Evolutionary conservation across 2,329 filamentous ascomycete species (phyloP).

Genomic region (Epichloe gansuensis): DNA sequence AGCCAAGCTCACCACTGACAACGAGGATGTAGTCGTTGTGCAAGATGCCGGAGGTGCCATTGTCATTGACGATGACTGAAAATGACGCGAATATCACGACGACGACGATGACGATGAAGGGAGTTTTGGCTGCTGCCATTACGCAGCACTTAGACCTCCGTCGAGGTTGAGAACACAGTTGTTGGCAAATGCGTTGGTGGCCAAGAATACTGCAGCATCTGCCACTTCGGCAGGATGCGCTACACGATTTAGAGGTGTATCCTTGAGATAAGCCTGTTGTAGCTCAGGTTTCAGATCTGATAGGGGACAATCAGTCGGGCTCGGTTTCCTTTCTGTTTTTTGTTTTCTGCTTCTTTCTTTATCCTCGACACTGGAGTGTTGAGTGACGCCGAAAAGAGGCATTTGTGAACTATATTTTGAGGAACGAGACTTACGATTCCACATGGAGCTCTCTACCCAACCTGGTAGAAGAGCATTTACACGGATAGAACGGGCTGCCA

Average conservation of each 20-base stretch:
- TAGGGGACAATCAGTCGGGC: slow-evolving; percentile 26
- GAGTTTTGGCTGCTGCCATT: slow-evolving; percentile 12
- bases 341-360: background rate
- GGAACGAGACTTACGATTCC: slow-evolving; percentile 40
- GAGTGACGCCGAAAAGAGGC: background rate
- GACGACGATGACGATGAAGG: background rate
- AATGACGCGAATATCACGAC: background rate
- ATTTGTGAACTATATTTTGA: slow-evolving; percentile 5
- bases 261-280: slow-evolving; percentile 25
- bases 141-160: slow-evolving; percentile 63
- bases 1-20: slow-evolving; percentile 24
- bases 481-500: slow-evolving; percentile 48
- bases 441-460: slow-evolving; percentile 75
- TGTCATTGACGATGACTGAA: slow-evolving; percentile 49
- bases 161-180: slow-evolving; percentile 80
- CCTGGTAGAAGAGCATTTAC: slow-evolving; percentile 74
- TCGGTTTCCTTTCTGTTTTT: background rate
- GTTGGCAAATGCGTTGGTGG: slow-evolving; percentile 68
- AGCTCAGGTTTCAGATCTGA: slow-evolving; percentile 26
- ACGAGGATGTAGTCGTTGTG: slow-evolving; percentile 31
- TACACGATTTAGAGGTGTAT: slow-evolving; percentile 54
- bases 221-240: slow-evolving; percentile 61
- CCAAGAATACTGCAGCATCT: slow-evolving; percentile 69
- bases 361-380: background rate
- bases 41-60: slow-evolving; percentile 49